Base-by-base conservation (phyloP, 2,329 filamentous ascomycete genomes). In the Aspergillus ruber region DNA sequence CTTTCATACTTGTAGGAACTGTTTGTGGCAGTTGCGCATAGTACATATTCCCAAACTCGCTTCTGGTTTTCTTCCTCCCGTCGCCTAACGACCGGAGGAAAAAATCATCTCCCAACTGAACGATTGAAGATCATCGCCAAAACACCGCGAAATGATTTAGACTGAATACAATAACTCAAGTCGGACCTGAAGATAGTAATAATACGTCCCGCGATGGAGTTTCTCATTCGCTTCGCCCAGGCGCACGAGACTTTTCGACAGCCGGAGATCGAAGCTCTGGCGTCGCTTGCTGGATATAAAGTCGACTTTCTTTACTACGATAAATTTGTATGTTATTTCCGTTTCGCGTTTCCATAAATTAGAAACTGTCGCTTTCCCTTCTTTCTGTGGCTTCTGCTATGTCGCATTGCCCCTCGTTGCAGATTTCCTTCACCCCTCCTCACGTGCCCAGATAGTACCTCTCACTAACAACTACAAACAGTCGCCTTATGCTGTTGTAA, bases 201-300 rank as follows among this genome's bases (percentile, higher is more conserved):
- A 12, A 18, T 2, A 10, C 10, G 10, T 29, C 10, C 35, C 44
- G 47, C 15, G 43, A 80, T 79, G 82, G 82, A 94, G 52, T 97
- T 88, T 63, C 78, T 98, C 50, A 83, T 98, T 54, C 87, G 91
- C 59, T 90, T 97, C 65, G 86, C 85, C 40, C 93, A 97, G 69
- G 77, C 80, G 49, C 90, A 97, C 67, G 89, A 96, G 73, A 85
- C 82, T n/a, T 98, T 98, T 65, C 85, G 91, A 35, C 76, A 83
- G 47, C 82, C 90, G 3, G 93, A 98, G 68, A 79, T 95, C 12
- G 74, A 91, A 61, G 84, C 93, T 20, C 74, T 98, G 17, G 90
- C 89, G 3, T 73, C 81, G 8, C 65, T 91, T 4, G 79, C 83
- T 47, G 76, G 76, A 8, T 73, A 93, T 32, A 69, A 84, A 20